Evolutionary conservation across 2,329 filamentous ascomycete species (phyloP).

Genomic region (Exophiala dermatitidis): DNA sequence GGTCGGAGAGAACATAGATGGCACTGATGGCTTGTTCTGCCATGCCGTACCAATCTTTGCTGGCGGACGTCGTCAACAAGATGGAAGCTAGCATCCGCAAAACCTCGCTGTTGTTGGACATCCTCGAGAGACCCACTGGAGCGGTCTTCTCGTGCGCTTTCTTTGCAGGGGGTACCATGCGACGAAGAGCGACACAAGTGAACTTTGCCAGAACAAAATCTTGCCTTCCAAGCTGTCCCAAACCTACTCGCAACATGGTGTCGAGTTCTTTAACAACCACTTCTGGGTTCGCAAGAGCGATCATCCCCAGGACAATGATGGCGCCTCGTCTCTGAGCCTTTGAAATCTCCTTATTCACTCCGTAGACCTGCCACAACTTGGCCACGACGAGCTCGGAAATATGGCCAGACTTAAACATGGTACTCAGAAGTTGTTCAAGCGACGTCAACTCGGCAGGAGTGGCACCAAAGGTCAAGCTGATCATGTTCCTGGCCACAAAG

Average conservation of each 20-base stretch:
- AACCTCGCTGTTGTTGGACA: constrained; percentile 88
- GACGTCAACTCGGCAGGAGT: constrained; percentile 93
- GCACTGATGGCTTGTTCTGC: constrained; percentile 94
- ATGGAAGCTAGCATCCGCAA: constrained; percentile 73
- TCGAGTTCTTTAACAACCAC: constrained; percentile 95
- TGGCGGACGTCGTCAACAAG: constrained; percentile 76
- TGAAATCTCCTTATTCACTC: constrained; percentile 88
- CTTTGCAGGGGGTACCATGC: constrained; percentile 80
- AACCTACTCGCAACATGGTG: constrained; percentile 80
- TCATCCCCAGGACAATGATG: constrained; percentile 95
- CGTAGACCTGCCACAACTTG: constrained; percentile 97
- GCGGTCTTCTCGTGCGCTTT: constrained; percentile 63
- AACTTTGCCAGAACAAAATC: constrained; percentile 89
- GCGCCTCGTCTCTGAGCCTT: constrained; percentile 81
- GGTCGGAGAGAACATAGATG: constrained; percentile 88
- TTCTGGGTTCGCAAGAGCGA: constrained; percentile 83
- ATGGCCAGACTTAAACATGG: constrained; percentile 92
- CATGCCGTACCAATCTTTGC: constrained; percentile 89
- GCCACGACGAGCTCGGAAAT: constrained; percentile 78
- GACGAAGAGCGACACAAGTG: constrained; percentile 84
- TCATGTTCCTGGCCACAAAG: constrained; percentile 97
- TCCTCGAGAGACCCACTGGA: constrained; percentile 54
- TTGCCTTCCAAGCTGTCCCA: constrained; percentile 69
- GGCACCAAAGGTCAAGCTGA: constrained; percentile 91
- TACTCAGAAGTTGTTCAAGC: constrained; percentile 85